phyloP scores from a whole-genome alignment of 2,329 filamentous ascomycete species.

The Sphaerulina populicola region DNA sequence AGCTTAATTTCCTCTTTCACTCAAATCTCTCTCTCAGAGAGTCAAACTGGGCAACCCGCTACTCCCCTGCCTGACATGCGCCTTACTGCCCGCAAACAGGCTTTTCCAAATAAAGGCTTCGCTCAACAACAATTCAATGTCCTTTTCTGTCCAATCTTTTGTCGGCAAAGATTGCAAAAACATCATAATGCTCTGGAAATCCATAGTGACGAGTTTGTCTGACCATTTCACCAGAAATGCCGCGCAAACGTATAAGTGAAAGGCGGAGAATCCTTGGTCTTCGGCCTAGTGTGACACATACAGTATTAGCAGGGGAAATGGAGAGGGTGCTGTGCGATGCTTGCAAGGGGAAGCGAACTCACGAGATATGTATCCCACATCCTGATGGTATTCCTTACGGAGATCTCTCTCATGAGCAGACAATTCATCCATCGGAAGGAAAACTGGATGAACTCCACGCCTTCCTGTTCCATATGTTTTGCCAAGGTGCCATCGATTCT shows the following conservation, averaged over 20 bases:
- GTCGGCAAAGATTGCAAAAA: slow-evolving; percentile 93
- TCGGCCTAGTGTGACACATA: slow-evolving; percentile 59
- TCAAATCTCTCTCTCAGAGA: background rate
- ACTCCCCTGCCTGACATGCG: slow-evolving; percentile 54
- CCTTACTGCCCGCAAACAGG: slow-evolving; percentile 86
- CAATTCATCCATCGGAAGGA: slow-evolving; percentile 99
- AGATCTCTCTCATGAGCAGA: slow-evolving; percentile 93
- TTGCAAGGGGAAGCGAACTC: slow-evolving; percentile 31
- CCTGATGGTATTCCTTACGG: slow-evolving; percentile 87
- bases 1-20: too few relatives aligned
- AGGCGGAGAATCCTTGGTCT: slow-evolving; percentile 96
- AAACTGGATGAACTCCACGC: slow-evolving; percentile 98
- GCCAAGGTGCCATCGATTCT: slow-evolving; percentile 78
- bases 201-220: slow-evolving; percentile 88
- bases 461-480: slow-evolving; percentile 80
- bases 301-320: background rate
- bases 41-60: slow-evolving; percentile 2
- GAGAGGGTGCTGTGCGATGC: background rate
- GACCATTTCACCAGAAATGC: slow-evolving; percentile 99
- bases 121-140: slow-evolving; percentile 88
- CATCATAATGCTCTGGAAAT: slow-evolving; percentile 99
- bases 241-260: slow-evolving; percentile 96
- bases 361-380: slow-evolving; percentile 99
- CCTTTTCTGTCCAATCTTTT: slow-evolving; percentile 91
- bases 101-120: slow-evolving; percentile 99